Evolutionary conservation across 2,329 filamentous ascomycete species (phyloP), one percentile per base, ranked within the genome.

Genomic region (Aspergillus tubingensis): DNA sequence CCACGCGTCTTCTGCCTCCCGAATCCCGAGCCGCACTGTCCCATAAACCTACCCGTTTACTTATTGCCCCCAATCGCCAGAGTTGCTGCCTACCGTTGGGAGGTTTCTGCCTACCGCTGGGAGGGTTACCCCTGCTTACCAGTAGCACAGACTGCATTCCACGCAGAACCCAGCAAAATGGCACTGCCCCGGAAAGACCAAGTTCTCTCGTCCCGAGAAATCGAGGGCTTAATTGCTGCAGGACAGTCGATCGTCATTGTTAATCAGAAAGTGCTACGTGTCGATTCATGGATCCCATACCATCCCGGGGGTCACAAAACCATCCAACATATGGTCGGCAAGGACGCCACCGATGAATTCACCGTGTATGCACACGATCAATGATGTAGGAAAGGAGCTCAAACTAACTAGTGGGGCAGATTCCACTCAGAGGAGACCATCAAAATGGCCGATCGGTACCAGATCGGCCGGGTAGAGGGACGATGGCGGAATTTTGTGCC

Each of bases 281-380:
- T 91, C 27, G 93, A 98, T 76, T 83, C 88, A 30, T 98, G 92
- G 92, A 79, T 95, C 51, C 86, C 86, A 53, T 97, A 90, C 70
- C 94, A 98, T 71, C 94, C 95, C 10, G 95, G 95, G 50, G 95
- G 95, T 66, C 86, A 92, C 68, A 92, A 91, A 77, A 85, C 93
- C 58, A 95, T 98, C 66, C 80, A 86, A 73, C 94, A 98, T 72
- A 93, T 97, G 91, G 84, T 97, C 62, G 92, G 92, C 57, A 86
- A 89, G 77, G 92, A 96, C 85, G 94, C 92, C 47, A 96, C 94
- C 8, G 92, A 96, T 74, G 94, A 98, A 78, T 87, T 97, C 57
- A 91, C 88, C 71, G 90, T 88, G 91, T 96, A 82, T 43, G 17
- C 39, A 47, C 25, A 15, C 8, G 11, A 8, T 19, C 47, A 3